These are phyloP conservation scores for Crepidotus variabilis DNA, from an alignment of 768 basidiomycete species.

Conservation along the genomic window DNA sequence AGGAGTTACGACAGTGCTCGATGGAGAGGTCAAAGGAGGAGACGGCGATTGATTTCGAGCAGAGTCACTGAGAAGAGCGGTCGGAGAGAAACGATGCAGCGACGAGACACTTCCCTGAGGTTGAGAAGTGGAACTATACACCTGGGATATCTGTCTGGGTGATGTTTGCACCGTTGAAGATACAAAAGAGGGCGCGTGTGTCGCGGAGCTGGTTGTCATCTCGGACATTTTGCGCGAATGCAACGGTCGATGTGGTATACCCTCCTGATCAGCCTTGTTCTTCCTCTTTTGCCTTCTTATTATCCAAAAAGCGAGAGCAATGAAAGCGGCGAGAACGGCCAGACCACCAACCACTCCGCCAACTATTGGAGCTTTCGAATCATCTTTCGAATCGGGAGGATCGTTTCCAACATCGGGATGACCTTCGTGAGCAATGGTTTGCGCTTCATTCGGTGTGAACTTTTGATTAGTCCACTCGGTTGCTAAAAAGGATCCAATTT, in stretches of 20 bases:
- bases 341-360: conserved; percentile 42
- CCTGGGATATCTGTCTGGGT: background rate
- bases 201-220: background rate
- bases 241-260: background rate
- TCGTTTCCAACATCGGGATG: conserved; percentile 21
- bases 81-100: background rate
- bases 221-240: background rate
- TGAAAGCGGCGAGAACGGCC: conserved; percentile 25
- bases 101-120: background rate
- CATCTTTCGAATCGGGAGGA: conserved; percentile 5
- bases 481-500: conserved; percentile 22
- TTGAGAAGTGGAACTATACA: background rate
- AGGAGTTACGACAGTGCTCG: background rate
- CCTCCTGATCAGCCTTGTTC: background rate
- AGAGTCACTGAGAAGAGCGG: background rate
- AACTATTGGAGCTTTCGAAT: conserved; percentile 30
- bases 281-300: conserved; percentile 18
- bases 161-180: background rate
- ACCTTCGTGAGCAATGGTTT: conserved; percentile 20
- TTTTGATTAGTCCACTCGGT: conserved; percentile 12
- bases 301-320: conserved; percentile 24
- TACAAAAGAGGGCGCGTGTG: background rate
- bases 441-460: conserved; percentile 24
- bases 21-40: background rate
- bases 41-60: background rate